These are phyloP conservation scores for Tulasnella sp. DNA, from an alignment of 768 basidiomycete species.

Conservation along the genomic window DNA sequence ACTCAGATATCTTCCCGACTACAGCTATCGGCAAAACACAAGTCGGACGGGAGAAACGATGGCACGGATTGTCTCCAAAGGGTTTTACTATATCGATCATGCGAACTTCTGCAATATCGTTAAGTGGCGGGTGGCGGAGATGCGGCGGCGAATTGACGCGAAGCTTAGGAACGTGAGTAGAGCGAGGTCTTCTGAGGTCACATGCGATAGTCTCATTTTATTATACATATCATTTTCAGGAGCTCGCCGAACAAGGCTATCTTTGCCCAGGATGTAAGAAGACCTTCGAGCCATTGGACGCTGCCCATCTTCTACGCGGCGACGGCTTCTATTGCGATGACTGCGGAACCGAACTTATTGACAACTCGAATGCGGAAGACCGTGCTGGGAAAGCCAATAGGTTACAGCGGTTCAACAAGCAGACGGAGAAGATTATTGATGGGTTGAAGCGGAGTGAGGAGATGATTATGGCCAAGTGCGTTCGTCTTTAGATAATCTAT, in stretches of 20 bases:
- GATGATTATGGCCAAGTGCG: slow-evolving; percentile 74
- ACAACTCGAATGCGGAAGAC: slow-evolving; percentile 85
- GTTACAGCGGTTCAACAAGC: slow-evolving; percentile 90
- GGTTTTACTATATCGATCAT: slow-evolving; percentile 96
- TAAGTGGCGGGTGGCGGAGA: slow-evolving; percentile 92
- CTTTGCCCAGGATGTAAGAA: slow-evolving; percentile 82
- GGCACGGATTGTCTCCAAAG: slow-evolving; percentile 28
- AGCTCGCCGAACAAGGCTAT: slow-evolving; percentile 96
- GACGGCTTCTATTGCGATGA: slow-evolving; percentile 69
- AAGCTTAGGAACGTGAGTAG: slow-evolving; percentile 70
- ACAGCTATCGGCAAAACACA: neutral
- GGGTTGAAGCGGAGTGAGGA: slow-evolving; percentile 81
- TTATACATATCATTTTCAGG: slow-evolving; percentile 36
- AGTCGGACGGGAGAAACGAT: slow-evolving; percentile 1
- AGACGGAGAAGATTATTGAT: slow-evolving; percentile 79
- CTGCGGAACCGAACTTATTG: slow-evolving; percentile 70
- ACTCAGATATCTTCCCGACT: neutral
- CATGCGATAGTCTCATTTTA: neutral
- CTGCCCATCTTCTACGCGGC: slow-evolving; percentile 52
- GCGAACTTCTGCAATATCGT: slow-evolving; percentile 93
- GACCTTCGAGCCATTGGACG: slow-evolving; percentile 77
- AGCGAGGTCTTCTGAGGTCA: neutral
- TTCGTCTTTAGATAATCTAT: slow-evolving; percentile 17
- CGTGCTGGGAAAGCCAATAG: slow-evolving; percentile 80
- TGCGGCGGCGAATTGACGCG: slow-evolving; percentile 82